Conservation (phyloP, 805 yeast species). For the Metschnikowia hibisci region DNA sequence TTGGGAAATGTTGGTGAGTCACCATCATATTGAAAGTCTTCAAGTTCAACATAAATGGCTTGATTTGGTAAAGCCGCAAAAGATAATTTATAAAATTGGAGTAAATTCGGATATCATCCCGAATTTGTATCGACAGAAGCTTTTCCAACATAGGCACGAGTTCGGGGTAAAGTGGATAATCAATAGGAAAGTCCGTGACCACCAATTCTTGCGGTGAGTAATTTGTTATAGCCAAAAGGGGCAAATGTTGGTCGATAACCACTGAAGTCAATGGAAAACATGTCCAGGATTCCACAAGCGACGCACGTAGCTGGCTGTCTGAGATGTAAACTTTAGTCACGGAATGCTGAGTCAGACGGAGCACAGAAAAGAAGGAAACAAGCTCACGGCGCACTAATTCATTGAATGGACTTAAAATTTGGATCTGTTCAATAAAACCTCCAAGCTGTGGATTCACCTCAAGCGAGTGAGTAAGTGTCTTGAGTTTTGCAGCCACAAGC, state of each 20-base stretch:
- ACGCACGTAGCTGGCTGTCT: slow-evolving; percentile 8
- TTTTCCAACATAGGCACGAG: slow-evolving; percentile 7
- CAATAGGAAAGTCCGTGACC: slow-evolving; percentile 9
- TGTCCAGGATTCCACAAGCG: slow-evolving; percentile 10
- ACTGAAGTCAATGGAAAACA: slow-evolving; percentile 17
- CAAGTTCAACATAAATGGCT: slow-evolving; percentile 16
- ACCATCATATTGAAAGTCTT: slow-evolving; percentile 26
- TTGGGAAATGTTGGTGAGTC: slow-evolving; percentile 12
- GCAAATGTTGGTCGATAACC: slow-evolving; percentile 20
- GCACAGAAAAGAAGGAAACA: slow-evolving; percentile 3
- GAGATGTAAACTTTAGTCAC: slow-evolving; percentile 20
- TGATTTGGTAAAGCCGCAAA: slow-evolving; percentile 6
- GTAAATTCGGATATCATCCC: slow-evolving; percentile 9
- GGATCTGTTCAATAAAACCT: slow-evolving; percentile 6
- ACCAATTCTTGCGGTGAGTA: slow-evolving; percentile 10
- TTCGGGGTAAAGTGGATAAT: not conserved
- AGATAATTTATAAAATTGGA: slow-evolving; percentile 6
- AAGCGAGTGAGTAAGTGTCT: slow-evolving; percentile 37
- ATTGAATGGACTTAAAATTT: slow-evolving; percentile 4
- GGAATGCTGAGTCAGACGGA: slow-evolving; percentile 6
- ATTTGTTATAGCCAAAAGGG: not conserved
- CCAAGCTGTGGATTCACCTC: slow-evolving; percentile 31
- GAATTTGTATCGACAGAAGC: slow-evolving; percentile 7
- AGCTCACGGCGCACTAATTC: slow-evolving; percentile 1
- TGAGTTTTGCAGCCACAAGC: slow-evolving; percentile 35